Percentiles rank a stretch among this genome's conserved stretches.
phyloP scores from a whole-genome alignment of 2,329 filamentous ascomycete species.

The Podosphaera leucotricha region DNA sequence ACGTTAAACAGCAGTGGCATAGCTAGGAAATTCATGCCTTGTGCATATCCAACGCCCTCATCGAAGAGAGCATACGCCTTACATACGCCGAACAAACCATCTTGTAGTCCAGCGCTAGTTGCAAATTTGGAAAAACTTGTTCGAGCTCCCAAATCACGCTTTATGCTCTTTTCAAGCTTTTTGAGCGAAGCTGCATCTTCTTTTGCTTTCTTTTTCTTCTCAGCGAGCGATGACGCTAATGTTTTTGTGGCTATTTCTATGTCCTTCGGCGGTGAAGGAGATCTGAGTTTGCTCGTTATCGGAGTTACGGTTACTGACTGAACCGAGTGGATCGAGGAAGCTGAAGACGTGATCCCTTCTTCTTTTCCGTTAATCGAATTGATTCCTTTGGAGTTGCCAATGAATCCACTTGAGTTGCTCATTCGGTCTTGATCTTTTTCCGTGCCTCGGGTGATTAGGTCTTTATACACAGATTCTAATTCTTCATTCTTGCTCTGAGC shows the following conservation, averaged over 20 bases:
- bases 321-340: conserved; percentile 66
- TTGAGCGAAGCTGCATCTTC: conserved; percentile 50
- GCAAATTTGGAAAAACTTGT: conserved; percentile 96
- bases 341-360: conserved; percentile 41
- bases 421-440: conserved; percentile 49
- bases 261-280: conserved; percentile 34
- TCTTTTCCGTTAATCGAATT: conserved; percentile 35
- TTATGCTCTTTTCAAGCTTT: conserved; percentile 80
- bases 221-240: conserved; percentile 37
- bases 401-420: conserved; percentile 15
- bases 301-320: conserved; percentile 37
- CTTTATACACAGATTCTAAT: conserved; percentile 65
- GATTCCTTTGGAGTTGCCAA: conserved; percentile 18
- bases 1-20: conserved; percentile 93
- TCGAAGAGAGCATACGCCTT: conserved; percentile 95
- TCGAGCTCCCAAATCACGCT: conserved; percentile 68
- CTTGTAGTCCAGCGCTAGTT: conserved; percentile 71
- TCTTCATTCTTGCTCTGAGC: conserved; percentile 89
- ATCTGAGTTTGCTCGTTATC: conserved; percentile 27
- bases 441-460: conserved; percentile 56
- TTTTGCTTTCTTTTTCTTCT: conserved; percentile 56
- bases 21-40: conserved; percentile 96
- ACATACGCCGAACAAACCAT: conserved; percentile 83
- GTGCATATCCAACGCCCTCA: conserved; percentile 82
- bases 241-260: conserved; percentile 40